Evolutionary conservation across 805 yeast genomes (phyloP).

Genomic region (Cyberlindnera suaveolens): DNA sequence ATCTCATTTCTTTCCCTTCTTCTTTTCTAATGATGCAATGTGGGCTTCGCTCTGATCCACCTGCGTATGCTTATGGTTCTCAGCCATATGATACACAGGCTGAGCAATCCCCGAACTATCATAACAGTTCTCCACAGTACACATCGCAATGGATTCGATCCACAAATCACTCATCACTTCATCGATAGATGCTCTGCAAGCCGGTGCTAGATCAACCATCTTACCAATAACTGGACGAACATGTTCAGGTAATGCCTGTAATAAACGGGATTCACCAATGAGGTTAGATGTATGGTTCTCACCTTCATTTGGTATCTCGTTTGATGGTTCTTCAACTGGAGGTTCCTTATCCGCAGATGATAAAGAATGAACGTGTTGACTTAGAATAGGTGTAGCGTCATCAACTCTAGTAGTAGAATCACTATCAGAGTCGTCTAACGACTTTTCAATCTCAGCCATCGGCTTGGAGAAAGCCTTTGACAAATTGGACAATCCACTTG

Average conservation of each 20-base stretch:
- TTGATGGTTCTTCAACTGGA: not conserved
- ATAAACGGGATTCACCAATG: constrained; percentile 65
- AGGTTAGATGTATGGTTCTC: constrained; percentile 54
- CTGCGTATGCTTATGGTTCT: constrained; percentile 74
- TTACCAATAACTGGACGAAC: constrained; percentile 60
- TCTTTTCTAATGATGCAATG: constrained; percentile 86
- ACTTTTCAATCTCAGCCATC: constrained; percentile 14
- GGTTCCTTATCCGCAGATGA: constrained; percentile 5
- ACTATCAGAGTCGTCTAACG: not conserved
- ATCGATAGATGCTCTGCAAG: constrained; percentile 75
- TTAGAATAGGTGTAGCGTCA: constrained; percentile 3
- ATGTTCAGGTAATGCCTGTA: constrained; percentile 66
- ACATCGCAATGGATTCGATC: constrained; percentile 59
- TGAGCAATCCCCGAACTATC: constrained; percentile 31
- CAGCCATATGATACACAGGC: constrained; percentile 35
- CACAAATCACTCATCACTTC: constrained; percentile 71
- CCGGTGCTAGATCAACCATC: constrained; percentile 84
- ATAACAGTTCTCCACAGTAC: constrained; percentile 47
- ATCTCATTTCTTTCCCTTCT: constrained; percentile 39
- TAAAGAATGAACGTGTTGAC: not conserved
- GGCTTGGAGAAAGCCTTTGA: constrained; percentile 24
- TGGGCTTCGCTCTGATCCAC: constrained; percentile 95
- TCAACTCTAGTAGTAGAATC: not conserved
- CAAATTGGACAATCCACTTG: constrained; percentile 21
- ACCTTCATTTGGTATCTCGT: not conserved